Evolutionary conservation across 805 yeast species (phyloP), one percentile per base, ranked within the genome.

Genomic region (Yarrowia porcina): DNA sequence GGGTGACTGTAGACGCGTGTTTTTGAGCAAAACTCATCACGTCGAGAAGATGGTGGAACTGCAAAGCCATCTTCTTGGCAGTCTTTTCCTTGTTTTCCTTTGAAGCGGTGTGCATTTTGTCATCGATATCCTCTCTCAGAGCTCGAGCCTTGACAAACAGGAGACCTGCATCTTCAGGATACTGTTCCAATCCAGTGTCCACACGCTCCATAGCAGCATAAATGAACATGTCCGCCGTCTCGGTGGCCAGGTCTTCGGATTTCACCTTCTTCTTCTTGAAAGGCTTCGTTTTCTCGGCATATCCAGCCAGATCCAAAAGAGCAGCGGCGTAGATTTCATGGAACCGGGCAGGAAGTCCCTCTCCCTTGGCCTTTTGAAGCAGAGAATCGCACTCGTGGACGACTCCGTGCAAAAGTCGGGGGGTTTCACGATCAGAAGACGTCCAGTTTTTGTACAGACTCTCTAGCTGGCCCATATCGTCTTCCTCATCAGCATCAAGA

Each of bases 381-480:
- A 90, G 72, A 56, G 96, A 76, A 70, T 93, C 97, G 76, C 96
- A 88, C 72, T 93, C 97, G 69, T 92, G 97, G n/a, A 93, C 82
- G 4, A 92, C 80, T 23, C 97, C 97, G 69, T 91, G 68, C 18
- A 76, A 70, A 11, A 76, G 59, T 18, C 67, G 67, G 17, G 74
- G 72, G n/a, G 66, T 67, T 21, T 86, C 87, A 63, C 82, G 82
- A 4, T 81, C 83, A 1, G 87, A 78, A 4, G 76, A 72, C 42
- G 75, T 69, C 74, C 83, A 89, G 3, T 89, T 84, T 15, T 77
- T 74, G 88, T 92, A 90, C 41, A 92, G 75, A 1, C 88, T 96
- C 64, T 75, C 76, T 64, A 92, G 74, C 72, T 90, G 96, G 7
- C 84, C 84, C n/a, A 89, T 69, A 68, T 89, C 94, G 71, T 90